Evolutionary conservation across 495 filamentous ascomycete genomes (phyloP), one percentile per base, ranked within the genome.

Genomic region (Aspergillus nidulans): DNA sequence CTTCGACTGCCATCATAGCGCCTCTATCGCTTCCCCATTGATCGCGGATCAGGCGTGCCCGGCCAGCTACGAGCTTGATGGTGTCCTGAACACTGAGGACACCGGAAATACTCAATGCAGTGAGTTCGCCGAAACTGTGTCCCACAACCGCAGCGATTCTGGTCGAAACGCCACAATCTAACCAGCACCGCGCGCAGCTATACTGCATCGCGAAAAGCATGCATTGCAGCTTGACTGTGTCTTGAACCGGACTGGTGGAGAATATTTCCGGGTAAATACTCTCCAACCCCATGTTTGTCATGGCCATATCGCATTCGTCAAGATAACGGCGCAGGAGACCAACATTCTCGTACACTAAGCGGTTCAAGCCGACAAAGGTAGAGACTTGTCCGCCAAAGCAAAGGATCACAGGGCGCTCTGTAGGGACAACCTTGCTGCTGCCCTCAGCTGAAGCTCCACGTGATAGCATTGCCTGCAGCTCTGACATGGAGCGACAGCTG

Each of bases 331-430:
- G 66, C 0, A 78, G 55, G 1, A 80, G 30, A 0, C 57, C 46
- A 0, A 63, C 57, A 5, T 41, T 50, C 1, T 74, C 56, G 43
- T 72, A 77, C 1, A 79, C 25, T 0, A 53, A 32, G 10, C 62
- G 57, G 34, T 66, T 57, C 20, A 75, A 57, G 1, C 69, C 70
- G 45, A 73, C 49, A 41, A 48, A 65, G 6, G 45, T 61, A 15
- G 59, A 67, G 4, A 64, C 49, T 43, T 84, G 80, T 7, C 79
- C 80, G 3, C 80, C 78, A 42, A 84, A 81, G 56, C 74, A 78
- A 0, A 84, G 65, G 3, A 84, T 59, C 2, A 81, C 67, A 0
- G 78, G 74, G 15, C 55, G 20, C 15, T 34, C 19, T 2, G 15
- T 21, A 10, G 47, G 42, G 0, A 24, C 12, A 15, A 41, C 26